Base-by-base conservation (phyloP, 202 grass and related monocot species). In the Carex arenaria region DNA sequence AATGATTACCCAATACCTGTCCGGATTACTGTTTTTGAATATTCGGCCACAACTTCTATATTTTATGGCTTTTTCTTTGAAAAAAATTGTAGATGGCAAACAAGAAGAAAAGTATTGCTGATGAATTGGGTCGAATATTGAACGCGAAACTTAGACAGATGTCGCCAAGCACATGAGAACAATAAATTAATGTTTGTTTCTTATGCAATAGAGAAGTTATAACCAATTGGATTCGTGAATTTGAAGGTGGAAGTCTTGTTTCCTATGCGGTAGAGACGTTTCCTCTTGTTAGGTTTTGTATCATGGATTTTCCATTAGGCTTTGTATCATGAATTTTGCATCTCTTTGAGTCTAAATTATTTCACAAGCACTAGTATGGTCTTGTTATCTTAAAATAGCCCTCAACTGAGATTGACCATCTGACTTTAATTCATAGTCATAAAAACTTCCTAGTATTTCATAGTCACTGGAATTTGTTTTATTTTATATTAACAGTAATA, bases 51-150 rank as follows among this genome's bases (percentile, higher is more conserved):
- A 54, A 5, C 52, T 54, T 70, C 4, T 36, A 69, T 49, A 57
- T 57, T 18, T 67, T 52, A 55, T 69, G 14, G 28, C 5, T 12
- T 42, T 19, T 59, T 54, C 80, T 54, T 82, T 67, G 7, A 56
- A 82, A 77, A 72, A 55, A 80, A 20, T 38, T 97, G 88, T 87
- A 98, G 96, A 86, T 98, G 86, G 81, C 82, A 63, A 87, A 87
- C 1, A 98, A 98, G 62, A 98, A 98, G 95, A 95, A 90, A 88
- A 81, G 42, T 54, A 72, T 98, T 77, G 93, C 93, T 63, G 93
- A 95, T 23, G 85, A 98, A 70, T 86, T 83, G 55, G 86, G 67
- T 18, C 40, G 87, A 9, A 17, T 93, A 26, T 85, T 98, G 67
- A 88, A 93, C 73, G 83, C 89, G 69, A 98, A 98, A 86, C 67